Percentiles rank a stretch among this genome's conserved stretches.
Conservation (phyloP, 164 flowering plant species). For the Protea cynaroides region DNA sequence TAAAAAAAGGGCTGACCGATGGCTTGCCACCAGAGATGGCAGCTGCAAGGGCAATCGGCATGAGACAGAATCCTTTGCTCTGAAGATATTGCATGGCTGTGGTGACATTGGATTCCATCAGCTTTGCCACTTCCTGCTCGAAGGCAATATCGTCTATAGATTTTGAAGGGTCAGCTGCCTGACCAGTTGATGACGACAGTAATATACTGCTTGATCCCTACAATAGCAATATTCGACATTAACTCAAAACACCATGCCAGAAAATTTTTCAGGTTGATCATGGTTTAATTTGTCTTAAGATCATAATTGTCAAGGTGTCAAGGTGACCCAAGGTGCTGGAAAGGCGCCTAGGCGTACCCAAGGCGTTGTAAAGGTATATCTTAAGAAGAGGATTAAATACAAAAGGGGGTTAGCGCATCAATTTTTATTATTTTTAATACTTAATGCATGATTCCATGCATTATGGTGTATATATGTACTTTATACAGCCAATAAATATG, state of each 20-base stretch:
- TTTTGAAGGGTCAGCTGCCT: constrained; percentile 14
- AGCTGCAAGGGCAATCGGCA: constrained; percentile 38
- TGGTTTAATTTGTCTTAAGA: too few relatives aligned
- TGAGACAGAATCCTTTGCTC: constrained; percentile 33
- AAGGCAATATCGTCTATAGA: constrained; percentile 23
- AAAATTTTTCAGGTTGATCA: background rate
- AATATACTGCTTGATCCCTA: constrained; percentile 25
- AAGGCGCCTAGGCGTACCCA: too few relatives aligned
- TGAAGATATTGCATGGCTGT: constrained; percentile 37
- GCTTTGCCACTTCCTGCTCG: constrained; percentile 35
- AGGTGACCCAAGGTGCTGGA: too few relatives aligned
- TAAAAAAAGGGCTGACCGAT: constrained; percentile 1
- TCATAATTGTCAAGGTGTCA: too few relatives aligned
- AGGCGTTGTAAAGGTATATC: too few relatives aligned
- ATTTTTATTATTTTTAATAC: too few relatives aligned
- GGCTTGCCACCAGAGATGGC: constrained; percentile 23
- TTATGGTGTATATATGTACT: too few relatives aligned
- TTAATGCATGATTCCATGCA: too few relatives aligned
- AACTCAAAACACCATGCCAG: background rate
- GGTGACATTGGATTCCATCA: constrained; percentile 33
- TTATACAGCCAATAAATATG: too few relatives aligned
- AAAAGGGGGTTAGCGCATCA: too few relatives aligned
- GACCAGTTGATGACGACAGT: constrained; percentile 21
- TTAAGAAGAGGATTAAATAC: too few relatives aligned
- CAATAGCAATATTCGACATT: constrained; percentile 6